Evolutionary conservation across 2,329 filamentous ascomycete species (phyloP).

Genomic region (Colletotrichum acutatum): DNA sequence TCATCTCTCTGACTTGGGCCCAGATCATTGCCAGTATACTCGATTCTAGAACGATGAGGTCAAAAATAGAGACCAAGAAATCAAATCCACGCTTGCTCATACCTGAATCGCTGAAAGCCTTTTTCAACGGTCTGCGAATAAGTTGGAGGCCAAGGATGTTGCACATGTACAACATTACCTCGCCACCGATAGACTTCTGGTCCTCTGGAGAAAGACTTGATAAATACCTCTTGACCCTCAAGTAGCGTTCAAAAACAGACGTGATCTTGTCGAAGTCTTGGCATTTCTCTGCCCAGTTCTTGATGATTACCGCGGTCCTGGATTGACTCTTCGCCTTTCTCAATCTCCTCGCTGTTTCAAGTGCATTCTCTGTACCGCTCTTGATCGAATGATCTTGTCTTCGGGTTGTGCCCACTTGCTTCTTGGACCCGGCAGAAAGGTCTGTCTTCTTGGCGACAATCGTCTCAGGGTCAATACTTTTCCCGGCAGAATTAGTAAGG

Average conservation of each 20-base stretch:
- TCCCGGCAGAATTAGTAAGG: conserved; percentile 72
- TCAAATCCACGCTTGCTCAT: background rate
- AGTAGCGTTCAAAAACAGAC: conserved; percentile 56
- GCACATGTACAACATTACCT: conserved; percentile 50
- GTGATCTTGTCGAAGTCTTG: conserved; percentile 58
- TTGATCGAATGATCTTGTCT: conserved; percentile 40
- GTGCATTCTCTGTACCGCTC: conserved; percentile 51
- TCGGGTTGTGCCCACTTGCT: background rate
- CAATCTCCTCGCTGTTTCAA: conserved; percentile 46
- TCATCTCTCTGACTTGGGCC: background rate
- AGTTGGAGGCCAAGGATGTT: conserved; percentile 40
- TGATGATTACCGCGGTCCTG: conserved; percentile 45
- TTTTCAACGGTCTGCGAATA: background rate
- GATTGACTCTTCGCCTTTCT: conserved; percentile 46
- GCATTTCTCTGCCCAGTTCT: conserved; percentile 57
- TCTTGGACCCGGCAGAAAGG: conserved; percentile 29
- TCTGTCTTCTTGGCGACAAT: conserved; percentile 60
- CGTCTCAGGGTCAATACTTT: conserved; percentile 71
- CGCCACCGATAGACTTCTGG: conserved; percentile 46
- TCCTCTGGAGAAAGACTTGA: conserved; percentile 34
- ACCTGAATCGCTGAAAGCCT: background rate
- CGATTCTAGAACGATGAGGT: background rate
- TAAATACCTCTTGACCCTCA: conserved; percentile 61
- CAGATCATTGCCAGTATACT: conserved; percentile 4
- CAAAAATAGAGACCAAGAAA: background rate